Percentiles rank a stretch among this genome's conserved stretches.
These are phyloP conservation scores for Coemansia sp. DNA, from an alignment of 192 early-diverging fungal genomes.

Conservation along the genomic window DNA sequence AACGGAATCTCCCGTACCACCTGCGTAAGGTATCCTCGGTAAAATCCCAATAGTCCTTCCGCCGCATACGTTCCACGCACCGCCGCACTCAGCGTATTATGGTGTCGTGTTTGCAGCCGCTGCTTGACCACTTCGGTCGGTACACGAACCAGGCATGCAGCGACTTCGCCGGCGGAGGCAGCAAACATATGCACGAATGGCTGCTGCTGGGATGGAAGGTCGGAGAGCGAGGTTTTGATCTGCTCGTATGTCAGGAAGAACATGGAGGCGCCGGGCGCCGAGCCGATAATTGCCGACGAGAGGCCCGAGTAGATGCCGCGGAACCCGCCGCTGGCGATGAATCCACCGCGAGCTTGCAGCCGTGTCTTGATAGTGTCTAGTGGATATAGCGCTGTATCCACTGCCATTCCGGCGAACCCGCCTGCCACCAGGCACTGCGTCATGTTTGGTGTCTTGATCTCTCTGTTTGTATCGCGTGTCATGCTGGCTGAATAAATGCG, in stretches of 20 bases:
- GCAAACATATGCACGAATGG: conserved; percentile 83
- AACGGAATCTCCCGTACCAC: conserved; percentile 97
- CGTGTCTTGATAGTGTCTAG: conserved; percentile 98
- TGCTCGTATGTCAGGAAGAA: conserved; percentile 95
- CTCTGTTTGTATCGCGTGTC: conserved; percentile 11
- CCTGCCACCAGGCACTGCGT: conserved; percentile 71
- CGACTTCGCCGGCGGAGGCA: conserved; percentile 87
- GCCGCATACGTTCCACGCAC: conserved; percentile 61
- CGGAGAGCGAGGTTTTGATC: conserved; percentile 57
- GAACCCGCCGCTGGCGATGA: conserved; percentile 83
- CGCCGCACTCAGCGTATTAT: conserved; percentile 61
- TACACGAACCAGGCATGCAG: conserved; percentile 87
- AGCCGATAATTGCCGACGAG: conserved; percentile 87
- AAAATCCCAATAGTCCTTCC: conserved; percentile 85
- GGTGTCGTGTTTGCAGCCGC: conserved; percentile 89
- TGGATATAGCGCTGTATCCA: conserved; percentile 92
- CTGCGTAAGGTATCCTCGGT: conserved; percentile 88
- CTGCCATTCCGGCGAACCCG: conserved; percentile 86
- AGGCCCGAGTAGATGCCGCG: conserved; percentile 89
- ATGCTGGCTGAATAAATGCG: too few relatives aligned
- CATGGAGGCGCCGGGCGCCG: conserved; percentile 80
- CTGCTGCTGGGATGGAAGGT: conserved; percentile 20
- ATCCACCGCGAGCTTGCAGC: conserved; percentile 83
- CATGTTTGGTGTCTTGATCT: conserved; percentile 32
- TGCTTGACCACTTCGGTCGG: conserved; percentile 97